Base-by-base conservation (phyloP, 495 filamentous ascomycete species). In the Jackrogersella minutella region DNA sequence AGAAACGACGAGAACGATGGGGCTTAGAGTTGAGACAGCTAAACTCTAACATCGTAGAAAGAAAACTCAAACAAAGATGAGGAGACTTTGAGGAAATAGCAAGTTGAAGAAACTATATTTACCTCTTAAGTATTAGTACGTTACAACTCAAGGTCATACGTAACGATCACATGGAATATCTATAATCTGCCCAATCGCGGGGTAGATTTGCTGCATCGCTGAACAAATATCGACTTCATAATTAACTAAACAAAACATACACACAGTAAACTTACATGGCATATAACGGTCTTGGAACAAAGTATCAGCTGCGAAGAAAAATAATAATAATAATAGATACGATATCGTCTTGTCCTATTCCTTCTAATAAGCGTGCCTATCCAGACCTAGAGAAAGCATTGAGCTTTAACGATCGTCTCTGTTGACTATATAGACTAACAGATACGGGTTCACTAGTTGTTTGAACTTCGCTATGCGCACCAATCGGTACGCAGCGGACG, bases 401-500 rank as follows among this genome's bases (percentile, higher is more conserved):
- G 19, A 46, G 41, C 22, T 46, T 21, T 3, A 46, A 46, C 41
- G 41, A 46, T 46, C 41, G 41, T 46, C 41, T 46, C 21, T 7
- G 41, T 26, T 26, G 41, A 46, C 41, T 46, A 46, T 46, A 19
- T 19, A 46, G 36, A 52, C 17, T 14, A 31, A 34, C 21, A 33
- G 11, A 33, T 24, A 52, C 22, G 22, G 28, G 22, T 8, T 52
- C 3, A 7, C 30, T 52, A 28, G 26, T 17, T n/a, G 19, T 17
- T 47, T 30, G 41, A 19, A 22, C 22, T 22, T 49, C n/a, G 39
- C 49, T 71, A 71, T 60, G 71, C 68, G 71, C 68, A 60, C 68
- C 71, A 73, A 71, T 71, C 64, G 64, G 56, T 36, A 13, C 16
- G 46, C 36, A 22, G 46, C 70, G 70, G 66, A 47, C 33, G 41